Conservation (phyloP, 2,329 filamentous ascomycete species). For the Ceratocystis eucalypticola region DNA sequence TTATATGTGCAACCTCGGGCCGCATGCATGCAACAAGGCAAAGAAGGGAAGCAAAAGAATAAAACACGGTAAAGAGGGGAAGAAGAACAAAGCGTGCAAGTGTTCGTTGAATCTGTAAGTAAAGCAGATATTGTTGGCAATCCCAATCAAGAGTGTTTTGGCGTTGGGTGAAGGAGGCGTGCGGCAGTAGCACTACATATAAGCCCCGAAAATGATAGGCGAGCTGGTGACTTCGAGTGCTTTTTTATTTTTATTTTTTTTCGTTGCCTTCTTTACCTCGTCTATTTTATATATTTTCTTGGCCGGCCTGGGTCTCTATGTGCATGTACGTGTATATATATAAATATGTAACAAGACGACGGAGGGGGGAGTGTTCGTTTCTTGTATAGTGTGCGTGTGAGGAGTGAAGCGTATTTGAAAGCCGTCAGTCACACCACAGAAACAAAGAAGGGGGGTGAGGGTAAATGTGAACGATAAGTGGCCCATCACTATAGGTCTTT, state of each 20-base stretch:
- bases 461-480: conserved; percentile 2
- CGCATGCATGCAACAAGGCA: neutral
- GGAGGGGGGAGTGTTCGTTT: neutral
- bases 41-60: neutral
- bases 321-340: neutral
- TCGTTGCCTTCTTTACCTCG: neutral
- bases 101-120: neutral
- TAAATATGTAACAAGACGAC: neutral
- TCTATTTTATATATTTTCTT: neutral
- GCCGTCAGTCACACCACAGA: conserved; percentile 4
- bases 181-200: neutral
- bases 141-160: neutral
- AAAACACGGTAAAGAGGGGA: neutral
- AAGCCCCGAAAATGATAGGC: neutral
- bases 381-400: neutral
- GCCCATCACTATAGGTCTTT: neutral
- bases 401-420: neutral
- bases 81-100: neutral
- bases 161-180: neutral
- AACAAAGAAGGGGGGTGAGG: conserved; percentile 4
- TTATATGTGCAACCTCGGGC: neutral
- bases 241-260: neutral
- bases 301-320: neutral
- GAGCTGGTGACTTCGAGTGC: neutral
- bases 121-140: neutral